Evolutionary conservation across 2,329 filamentous ascomycete genomes (phyloP).

Genomic region (Pochonia chlamydosporia): DNA sequence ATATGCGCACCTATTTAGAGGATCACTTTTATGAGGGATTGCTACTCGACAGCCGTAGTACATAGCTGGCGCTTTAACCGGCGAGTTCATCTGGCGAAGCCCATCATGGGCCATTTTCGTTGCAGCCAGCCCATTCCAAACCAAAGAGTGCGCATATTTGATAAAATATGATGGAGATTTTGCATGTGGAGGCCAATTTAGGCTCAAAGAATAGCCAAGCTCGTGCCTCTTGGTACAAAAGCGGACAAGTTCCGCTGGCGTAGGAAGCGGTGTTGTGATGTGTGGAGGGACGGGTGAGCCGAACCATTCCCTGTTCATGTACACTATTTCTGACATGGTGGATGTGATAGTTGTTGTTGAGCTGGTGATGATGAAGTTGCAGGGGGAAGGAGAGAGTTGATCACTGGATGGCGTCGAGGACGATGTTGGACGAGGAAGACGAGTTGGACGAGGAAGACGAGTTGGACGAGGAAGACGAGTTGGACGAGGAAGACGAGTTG

Average conservation of each 20-base stretch:
- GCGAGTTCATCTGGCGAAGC: background rate
- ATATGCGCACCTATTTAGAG: background rate
- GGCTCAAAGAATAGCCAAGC: background rate
- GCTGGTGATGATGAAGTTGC: background rate
- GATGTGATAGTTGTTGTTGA: background rate
- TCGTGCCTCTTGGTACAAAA: background rate
- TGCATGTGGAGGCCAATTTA: background rate
- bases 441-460: too few relatives aligned
- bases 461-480: too few relatives aligned
- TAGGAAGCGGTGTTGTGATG: background rate
- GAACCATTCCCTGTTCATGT: background rate
- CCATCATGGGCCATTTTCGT: slow-evolving; percentile 4
- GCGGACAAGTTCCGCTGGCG: background rate
- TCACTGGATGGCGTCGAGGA: too few relatives aligned
- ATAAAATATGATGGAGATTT: slow-evolving; percentile 3
- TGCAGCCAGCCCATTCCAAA: slow-evolving; percentile 3
- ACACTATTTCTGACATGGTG: background rate
- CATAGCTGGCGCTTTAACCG: background rate
- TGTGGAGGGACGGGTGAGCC: background rate
- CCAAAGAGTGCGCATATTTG: background rate
- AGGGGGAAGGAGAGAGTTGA: background rate
- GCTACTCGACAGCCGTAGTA: slow-evolving; percentile 2
- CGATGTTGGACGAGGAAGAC: too few relatives aligned
- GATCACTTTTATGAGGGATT: background rate
- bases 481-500: too few relatives aligned